Evolutionary conservation across 2,329 filamentous ascomycete species (phyloP).

Genomic region (Aspergillus novofumigatus): DNA sequence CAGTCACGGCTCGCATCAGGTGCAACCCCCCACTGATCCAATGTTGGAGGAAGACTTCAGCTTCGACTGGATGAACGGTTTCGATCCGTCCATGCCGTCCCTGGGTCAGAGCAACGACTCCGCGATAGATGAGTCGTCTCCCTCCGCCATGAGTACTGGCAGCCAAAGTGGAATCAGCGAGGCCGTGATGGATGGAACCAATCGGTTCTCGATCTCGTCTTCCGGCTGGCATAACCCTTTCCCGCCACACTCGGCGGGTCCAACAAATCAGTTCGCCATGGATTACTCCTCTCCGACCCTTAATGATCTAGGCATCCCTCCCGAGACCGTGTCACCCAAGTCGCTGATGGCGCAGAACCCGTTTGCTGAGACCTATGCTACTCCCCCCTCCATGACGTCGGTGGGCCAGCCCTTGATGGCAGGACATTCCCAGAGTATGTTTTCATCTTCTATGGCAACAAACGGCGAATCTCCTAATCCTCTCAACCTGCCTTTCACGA

Average conservation of each 20-base stretch:
- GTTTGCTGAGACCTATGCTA: slow-evolving; percentile 68
- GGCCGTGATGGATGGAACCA: slow-evolving; percentile 76
- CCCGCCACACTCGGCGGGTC: slow-evolving; percentile 64
- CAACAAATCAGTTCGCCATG: slow-evolving; percentile 65
- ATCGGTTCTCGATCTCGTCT: slow-evolving; percentile 54
- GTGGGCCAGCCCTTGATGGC: slow-evolving; percentile 69
- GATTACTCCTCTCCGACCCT: slow-evolving; percentile 72
- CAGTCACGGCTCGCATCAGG: slow-evolving; percentile 45
- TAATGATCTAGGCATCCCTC: slow-evolving; percentile 67
- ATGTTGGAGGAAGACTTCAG: slow-evolving; percentile 65
- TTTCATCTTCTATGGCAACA: slow-evolving; percentile 43
- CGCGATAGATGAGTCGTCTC: slow-evolving; percentile 87
- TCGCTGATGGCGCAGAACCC: slow-evolving; percentile 66
- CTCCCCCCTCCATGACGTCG: slow-evolving; percentile 70
- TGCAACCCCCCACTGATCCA: slow-evolving; percentile 53
- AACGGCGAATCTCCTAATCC: slow-evolving; percentile 45
- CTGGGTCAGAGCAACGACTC: slow-evolving; percentile 67
- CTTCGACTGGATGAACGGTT: slow-evolving; percentile 80
- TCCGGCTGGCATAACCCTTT: slow-evolving; percentile 66
- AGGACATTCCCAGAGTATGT: slow-evolving; percentile 54
- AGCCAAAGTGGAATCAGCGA: slow-evolving; percentile 79
- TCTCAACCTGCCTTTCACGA: slow-evolving; percentile 47
- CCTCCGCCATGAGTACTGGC: slow-evolving; percentile 90
- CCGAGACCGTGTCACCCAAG: slow-evolving; percentile 72
- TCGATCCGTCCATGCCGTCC: slow-evolving; percentile 69